phyloP scores from a whole-genome alignment of 2,329 filamentous ascomycete genomes.

The Hypoxylon sp. region DNA sequence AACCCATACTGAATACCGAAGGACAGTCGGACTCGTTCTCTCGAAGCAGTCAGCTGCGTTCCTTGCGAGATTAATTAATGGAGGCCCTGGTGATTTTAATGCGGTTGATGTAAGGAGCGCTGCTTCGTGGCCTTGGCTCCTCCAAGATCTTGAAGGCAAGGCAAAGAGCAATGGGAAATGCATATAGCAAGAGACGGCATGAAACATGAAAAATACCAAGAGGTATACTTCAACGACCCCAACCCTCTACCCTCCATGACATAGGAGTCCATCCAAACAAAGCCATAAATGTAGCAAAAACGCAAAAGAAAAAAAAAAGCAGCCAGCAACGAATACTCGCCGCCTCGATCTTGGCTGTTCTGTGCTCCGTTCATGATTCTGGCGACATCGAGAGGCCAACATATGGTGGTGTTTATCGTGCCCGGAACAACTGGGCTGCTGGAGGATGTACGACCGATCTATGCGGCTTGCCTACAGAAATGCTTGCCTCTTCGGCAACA shows the following conservation, averaged over 20 bases:
- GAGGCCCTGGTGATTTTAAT: constrained; percentile 14
- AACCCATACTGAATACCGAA: constrained; percentile 71
- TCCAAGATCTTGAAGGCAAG: constrained; percentile 17
- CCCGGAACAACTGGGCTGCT: constrained; percentile 5
- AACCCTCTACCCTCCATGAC: constrained; percentile 15
- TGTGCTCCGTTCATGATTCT: constrained; percentile 18
- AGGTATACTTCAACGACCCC: constrained; percentile 14
- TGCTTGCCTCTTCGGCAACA: constrained; percentile 10
- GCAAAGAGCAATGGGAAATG: constrained; percentile 23
- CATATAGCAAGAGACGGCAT: constrained; percentile 24
- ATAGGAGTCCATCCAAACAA: constrained; percentile 13
- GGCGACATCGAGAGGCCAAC: constrained; percentile 11
- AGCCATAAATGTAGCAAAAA: constrained; percentile 16
- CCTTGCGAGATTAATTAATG: constrained; percentile 3
- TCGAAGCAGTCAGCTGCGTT: not conserved
- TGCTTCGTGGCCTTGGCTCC: constrained; percentile 11
- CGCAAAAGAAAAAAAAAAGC: no score
- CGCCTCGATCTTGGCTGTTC: constrained; percentile 13
- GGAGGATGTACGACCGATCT: constrained; percentile 1
- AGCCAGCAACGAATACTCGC: constrained; percentile 5
- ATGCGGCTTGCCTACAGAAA: constrained; percentile 6
- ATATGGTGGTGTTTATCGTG: constrained; percentile 12
- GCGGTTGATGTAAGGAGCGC: constrained; percentile 17
- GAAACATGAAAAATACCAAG: constrained; percentile 8
- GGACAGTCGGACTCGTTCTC: not conserved